Conservation (phyloP, 345 rosid species). For the Gossypium raimondii region DNA sequence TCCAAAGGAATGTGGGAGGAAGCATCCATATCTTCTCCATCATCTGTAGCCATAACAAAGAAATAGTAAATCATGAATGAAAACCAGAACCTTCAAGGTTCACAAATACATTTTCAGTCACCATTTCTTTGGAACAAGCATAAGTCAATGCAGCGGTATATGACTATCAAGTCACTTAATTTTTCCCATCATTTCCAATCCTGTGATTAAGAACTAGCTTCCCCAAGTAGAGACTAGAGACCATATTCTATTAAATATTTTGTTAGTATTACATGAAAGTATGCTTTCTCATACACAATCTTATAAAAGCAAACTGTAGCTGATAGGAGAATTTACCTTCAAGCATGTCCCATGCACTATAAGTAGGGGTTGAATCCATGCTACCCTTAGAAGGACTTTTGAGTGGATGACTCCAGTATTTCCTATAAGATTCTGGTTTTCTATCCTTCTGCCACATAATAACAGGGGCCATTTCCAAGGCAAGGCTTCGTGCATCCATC, state of each 20-base stretch:
- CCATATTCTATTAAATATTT: background rate
- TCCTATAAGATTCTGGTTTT: slow-evolving; percentile 58
- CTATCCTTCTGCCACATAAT: slow-evolving; percentile 79
- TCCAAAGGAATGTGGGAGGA: slow-evolving; percentile 77
- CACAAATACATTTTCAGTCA: background rate
- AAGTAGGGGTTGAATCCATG: slow-evolving; percentile 40
- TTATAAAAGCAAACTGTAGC: background rate
- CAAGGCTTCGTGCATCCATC: slow-evolving; percentile 92
- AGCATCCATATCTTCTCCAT: slow-evolving; percentile 57
- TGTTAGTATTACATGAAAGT: background rate
- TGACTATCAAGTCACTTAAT: background rate
- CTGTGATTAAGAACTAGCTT: background rate
- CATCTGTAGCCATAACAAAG: slow-evolving; percentile 49
- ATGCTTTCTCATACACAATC: background rate
- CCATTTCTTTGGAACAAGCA: background rate
- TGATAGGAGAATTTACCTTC: slow-evolving; percentile 44
- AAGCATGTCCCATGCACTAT: slow-evolving; percentile 79
- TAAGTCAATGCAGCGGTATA: background rate
- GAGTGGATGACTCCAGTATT: slow-evolving; percentile 61
- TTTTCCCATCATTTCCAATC: background rate
- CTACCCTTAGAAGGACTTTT: slow-evolving; percentile 48
- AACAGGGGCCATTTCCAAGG: slow-evolving; percentile 83
- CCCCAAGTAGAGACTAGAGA: background rate
- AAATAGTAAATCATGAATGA: background rate
- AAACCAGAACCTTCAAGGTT: background rate